Evolutionary conservation across 371 early-diverging fungal genomes (phyloP), one percentile per base, ranked within the genome.

Genomic region (Mucor piriformis): DNA sequence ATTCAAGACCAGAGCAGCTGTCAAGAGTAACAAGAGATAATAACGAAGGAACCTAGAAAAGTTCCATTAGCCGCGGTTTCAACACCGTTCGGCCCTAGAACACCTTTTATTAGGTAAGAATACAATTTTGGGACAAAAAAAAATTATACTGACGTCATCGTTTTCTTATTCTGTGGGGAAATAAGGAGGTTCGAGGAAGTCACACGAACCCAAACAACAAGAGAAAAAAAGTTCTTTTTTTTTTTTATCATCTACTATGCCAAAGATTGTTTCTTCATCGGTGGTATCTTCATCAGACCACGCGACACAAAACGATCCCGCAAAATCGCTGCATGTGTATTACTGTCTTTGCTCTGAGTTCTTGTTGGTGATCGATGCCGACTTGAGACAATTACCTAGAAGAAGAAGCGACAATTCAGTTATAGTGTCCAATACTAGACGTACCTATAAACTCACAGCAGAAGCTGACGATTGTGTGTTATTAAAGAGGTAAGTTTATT

Each of bases 261-360:
- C 88, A 46, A 85, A 84, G 67, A 84, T 87, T 61, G 82, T 87
- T 50, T 83, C 84, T 50, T 81, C 83, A 50, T 83, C 83, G 21
- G 81, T 80, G 38, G 81, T 87, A 34, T 87, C 88, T 25, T 87
- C 87, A 1, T 87, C 88, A 1, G 82, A 85, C 74, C 74, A 83
- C 58, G 70, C 73, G 10, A 59, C 63, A 38, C 59, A 60, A 27
- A 65, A 56, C 3, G 83, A 83, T 25, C 37, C 48, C n/a, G 25
- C 54, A 16, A 72, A 73, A 42, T 67, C 69, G 13, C 66, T 90
- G 38, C 83, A 87, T 59, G 85, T 87, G 4, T 90, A 90, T 59
- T 90, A 88, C 67, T 90, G 90, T 55, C 67, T 88, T 27, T 90
- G 90, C 58, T 86, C 88, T 42, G 90, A 90, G 69, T 90, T 88